Conservation (phyloP, 306 rosid species). For the Trifolium repens region DNA sequence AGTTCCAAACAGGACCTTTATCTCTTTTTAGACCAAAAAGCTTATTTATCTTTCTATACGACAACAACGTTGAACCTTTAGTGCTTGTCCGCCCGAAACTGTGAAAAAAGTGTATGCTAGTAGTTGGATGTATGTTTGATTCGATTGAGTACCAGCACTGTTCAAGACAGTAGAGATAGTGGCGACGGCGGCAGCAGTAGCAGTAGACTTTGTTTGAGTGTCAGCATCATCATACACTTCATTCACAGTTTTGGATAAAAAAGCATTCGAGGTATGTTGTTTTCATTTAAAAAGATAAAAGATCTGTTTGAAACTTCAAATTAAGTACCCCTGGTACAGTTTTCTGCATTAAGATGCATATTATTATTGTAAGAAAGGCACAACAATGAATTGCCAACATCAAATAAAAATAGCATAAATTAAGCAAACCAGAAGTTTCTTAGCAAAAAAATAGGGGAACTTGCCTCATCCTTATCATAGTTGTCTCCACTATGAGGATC, state of each 20-base stretch:
- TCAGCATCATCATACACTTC: background rate
- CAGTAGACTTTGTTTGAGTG: background rate
- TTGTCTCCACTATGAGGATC: constrained; percentile 87
- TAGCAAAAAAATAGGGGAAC: background rate
- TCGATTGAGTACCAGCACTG: background rate
- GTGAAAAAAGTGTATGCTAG: background rate
- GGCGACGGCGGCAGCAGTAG: background rate
- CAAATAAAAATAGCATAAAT: constrained; percentile 17
- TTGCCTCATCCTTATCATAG: constrained; percentile 89
- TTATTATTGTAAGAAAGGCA: constrained; percentile 3
- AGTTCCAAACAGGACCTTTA: background rate
- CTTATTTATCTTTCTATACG: background rate
- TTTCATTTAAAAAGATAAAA: too few species aligned
- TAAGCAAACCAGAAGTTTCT: constrained; percentile 2
- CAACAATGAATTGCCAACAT: constrained; percentile 10
- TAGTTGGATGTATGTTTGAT: background rate
- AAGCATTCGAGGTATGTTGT: background rate
- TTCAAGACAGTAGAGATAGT: background rate
- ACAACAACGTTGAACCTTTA: background rate
- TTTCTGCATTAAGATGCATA: background rate
- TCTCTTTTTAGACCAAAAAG: background rate
- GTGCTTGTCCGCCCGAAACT: background rate
- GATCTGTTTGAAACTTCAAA: too few species aligned
- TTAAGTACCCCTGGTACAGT: too few species aligned
- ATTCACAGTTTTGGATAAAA: background rate